These are phyloP conservation scores for Trichodelitschia bisporula DNA, from an alignment of 495 filamentous ascomycete species.

Conservation along the genomic window DNA sequence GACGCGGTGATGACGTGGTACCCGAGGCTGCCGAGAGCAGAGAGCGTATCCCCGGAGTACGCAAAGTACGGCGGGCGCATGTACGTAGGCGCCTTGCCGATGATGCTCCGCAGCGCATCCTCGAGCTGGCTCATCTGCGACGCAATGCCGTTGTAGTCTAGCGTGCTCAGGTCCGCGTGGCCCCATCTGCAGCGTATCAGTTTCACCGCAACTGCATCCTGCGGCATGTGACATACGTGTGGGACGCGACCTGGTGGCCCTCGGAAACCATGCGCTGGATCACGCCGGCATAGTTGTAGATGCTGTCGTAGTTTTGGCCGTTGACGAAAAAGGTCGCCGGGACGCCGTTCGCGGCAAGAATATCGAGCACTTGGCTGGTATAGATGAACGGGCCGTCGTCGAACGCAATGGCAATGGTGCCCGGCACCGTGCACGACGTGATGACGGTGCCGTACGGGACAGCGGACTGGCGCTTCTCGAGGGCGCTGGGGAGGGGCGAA, in stretches of 20 bases:
- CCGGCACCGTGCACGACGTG: conserved; percentile 5
- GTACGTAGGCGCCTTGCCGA: conserved; percentile 27
- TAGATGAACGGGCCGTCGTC: conserved; percentile 10
- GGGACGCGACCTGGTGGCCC: conserved; percentile 8
- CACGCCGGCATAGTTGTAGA: neutral
- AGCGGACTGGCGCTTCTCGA: no score
- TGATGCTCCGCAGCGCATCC: conserved; percentile 25
- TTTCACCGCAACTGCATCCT: no score
- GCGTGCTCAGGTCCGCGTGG: conserved; percentile 20
- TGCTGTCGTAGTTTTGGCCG: conserved; percentile 14
- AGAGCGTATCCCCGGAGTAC: conserved; percentile 20
- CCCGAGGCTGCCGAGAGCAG: conserved; percentile 20
- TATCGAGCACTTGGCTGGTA: conserved; percentile 8
- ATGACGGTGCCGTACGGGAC: conserved; percentile 4
- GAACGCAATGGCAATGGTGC: conserved; percentile 7
- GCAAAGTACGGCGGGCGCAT: conserved; percentile 28
- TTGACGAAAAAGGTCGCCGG: conserved; percentile 29
- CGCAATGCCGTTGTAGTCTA: conserved; percentile 17
- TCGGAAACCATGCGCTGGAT: neutral
- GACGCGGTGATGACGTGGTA: conserved; percentile 31
- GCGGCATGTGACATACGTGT: no score
- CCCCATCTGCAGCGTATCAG: no score
- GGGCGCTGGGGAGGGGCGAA: no score
- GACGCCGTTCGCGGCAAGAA: conserved; percentile 11
- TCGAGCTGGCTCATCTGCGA: conserved; percentile 28